Conservation (phyloP, 73 alveolate species). For the Effrenium voratum region DNA sequence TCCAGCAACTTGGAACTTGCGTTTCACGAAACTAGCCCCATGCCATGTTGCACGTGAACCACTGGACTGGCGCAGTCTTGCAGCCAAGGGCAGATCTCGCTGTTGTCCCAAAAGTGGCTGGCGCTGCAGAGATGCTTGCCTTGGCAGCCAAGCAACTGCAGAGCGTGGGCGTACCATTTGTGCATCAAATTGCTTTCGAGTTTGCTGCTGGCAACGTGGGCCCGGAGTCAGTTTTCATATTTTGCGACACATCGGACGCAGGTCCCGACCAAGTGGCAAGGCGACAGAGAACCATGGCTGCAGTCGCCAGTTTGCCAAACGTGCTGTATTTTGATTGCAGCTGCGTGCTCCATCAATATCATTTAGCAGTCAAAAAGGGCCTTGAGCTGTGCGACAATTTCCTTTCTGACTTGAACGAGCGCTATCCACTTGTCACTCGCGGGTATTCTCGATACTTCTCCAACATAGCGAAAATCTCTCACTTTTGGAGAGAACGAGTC, state of each 20-base stretch:
- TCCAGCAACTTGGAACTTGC: too few species aligned
- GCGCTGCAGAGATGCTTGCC: background rate
- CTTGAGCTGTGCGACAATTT: background rate
- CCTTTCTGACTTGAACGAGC: background rate
- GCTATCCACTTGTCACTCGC: background rate
- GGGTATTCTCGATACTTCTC: background rate
- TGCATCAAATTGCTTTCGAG: too few species aligned
- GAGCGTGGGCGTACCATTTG: constrained; percentile 10
- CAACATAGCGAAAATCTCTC: background rate
- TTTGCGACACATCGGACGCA: background rate
- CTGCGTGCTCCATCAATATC: background rate
- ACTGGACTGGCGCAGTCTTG: too few species aligned
- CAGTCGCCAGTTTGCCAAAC: background rate
- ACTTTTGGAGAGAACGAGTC: background rate
- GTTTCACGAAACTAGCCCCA: too few species aligned
- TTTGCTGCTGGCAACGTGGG: too few species aligned
- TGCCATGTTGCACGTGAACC: too few species aligned
- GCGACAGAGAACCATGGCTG: background rate
- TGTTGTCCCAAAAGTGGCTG: background rate
- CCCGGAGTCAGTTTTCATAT: background rate
- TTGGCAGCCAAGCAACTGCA: constrained; percentile 1
- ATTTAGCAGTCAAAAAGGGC: background rate
- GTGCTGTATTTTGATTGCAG: background rate
- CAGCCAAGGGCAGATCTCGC: constrained; percentile 22
- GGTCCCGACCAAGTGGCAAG: background rate